These are phyloP conservation scores for Hemisphaericaspora xylofermentans DNA, from an alignment of 1,139 yeast genomes.

Conservation along the genomic window DNA sequence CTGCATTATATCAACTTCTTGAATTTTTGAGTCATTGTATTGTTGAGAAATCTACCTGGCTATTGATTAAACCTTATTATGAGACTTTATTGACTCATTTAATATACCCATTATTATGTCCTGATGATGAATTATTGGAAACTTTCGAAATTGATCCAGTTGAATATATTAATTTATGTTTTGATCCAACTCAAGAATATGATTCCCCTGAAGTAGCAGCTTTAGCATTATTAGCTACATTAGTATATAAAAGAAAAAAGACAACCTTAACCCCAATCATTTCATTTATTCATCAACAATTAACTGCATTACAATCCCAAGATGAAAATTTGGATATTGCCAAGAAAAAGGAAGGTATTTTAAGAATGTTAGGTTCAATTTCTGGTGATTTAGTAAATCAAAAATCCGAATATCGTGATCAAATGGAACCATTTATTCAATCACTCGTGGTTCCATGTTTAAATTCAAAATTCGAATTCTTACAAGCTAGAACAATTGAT, in stretches of 20 bases:
- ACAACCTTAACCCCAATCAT: conserved; percentile 63
- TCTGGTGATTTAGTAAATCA: conserved; percentile 63
- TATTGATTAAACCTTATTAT: conserved; percentile 66
- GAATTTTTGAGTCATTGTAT: conserved; percentile 72
- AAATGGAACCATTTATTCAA: conserved; percentile 70
- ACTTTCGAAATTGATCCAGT: conserved; percentile 85
- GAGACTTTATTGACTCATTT: conserved; percentile 67
- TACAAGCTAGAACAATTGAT: conserved; percentile 85
- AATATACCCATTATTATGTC: conserved; percentile 75
- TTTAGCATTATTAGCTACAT: conserved; percentile 57
- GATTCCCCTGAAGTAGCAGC: conserved; percentile 71
- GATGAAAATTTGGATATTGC: conserved; percentile 58
- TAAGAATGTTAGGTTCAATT: conserved; percentile 75
- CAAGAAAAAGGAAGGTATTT: conserved; percentile 73
- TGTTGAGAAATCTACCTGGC: conserved; percentile 69
- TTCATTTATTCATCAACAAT: conserved; percentile 60
- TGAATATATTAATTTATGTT: conserved; percentile 79
- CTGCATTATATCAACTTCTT: conserved; percentile 65
- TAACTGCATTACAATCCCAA: conserved; percentile 40
- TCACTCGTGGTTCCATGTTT: conserved; percentile 73
- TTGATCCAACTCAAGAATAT: conserved; percentile 64
- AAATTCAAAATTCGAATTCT: conserved; percentile 61
- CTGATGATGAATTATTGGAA: conserved; percentile 68
- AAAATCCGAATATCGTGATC: conserved; percentile 34
- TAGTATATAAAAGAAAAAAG: conserved; percentile 66